phyloP scores from a whole-genome alignment of 2,329 filamentous ascomycete genomes.

The Xylariaceae sp. region DNA sequence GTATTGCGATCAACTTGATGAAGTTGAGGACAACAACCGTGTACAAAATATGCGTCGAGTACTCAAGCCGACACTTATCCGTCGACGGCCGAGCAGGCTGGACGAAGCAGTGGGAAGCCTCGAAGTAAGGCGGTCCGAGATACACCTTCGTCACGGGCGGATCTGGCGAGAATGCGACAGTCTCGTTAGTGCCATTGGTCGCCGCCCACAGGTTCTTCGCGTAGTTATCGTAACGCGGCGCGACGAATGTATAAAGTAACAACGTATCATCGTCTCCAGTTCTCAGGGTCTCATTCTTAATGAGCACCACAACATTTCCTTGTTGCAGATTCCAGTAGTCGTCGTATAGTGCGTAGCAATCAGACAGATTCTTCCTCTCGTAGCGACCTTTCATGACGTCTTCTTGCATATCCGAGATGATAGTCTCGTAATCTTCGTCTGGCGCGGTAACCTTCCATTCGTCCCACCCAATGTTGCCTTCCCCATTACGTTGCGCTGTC shows the following conservation, averaged over 20 bases:
- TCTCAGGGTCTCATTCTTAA: constrained; percentile 14
- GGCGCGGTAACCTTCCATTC: constrained; percentile 8
- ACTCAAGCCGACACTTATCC: constrained; percentile 23
- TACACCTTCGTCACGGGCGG: constrained; percentile 17
- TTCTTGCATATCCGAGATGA: constrained; percentile 14
- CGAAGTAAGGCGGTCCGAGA: constrained; percentile 22
- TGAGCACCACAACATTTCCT: constrained; percentile 19
- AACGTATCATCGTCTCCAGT: constrained; percentile 13
- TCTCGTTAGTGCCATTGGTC: constrained; percentile 18
- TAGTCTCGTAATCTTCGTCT: constrained; percentile 4
- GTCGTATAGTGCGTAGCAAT: constrained; percentile 18
- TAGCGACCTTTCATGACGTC: constrained; percentile 13
- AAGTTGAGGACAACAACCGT: constrained; percentile 22
- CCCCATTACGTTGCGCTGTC: constrained; percentile 17
- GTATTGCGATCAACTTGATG: constrained; percentile 19
- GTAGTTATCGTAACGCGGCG: constrained; percentile 21
- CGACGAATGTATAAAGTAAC: constrained; percentile 18
- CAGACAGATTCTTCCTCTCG: constrained; percentile 10
- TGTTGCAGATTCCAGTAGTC: constrained; percentile 20
- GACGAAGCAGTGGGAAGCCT: constrained; percentile 26
- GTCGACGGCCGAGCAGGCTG: constrained; percentile 6
- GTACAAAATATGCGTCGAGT: constrained; percentile 23
- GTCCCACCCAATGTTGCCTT: constrained; percentile 15
- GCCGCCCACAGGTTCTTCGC: constrained; percentile 29
- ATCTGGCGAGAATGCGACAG: constrained; percentile 1